A percentile compares a stretch with the other conserved stretches of the same genome.
These are phyloP conservation scores for Trichosporon ovoides DNA, from an alignment of 1,284 basidiomycete genomes.

Conservation along the genomic window DNA sequence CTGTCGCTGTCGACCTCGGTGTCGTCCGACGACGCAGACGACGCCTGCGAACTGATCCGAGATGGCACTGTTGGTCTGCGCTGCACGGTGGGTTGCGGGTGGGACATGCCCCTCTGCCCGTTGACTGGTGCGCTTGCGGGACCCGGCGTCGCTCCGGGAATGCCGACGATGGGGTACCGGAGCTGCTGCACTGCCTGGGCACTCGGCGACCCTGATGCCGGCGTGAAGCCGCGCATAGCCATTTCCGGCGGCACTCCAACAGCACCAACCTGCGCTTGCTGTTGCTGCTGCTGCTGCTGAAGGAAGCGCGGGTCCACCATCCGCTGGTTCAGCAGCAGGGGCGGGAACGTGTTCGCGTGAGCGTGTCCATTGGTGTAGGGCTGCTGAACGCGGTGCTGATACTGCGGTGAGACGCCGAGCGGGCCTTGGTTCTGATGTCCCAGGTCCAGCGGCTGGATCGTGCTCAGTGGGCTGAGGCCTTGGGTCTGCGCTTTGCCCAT, in stretches of 20 bases:
- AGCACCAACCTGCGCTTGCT: neutral
- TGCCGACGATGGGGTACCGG: neutral
- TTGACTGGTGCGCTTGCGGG: too few relatives aligned
- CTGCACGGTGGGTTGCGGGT: neutral
- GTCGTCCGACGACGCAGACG: slow-evolving; percentile 17
- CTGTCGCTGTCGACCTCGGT: slow-evolving; percentile 37
- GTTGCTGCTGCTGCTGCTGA: neutral
- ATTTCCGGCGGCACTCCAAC: slow-evolving; percentile 13
- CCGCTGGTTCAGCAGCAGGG: neutral
- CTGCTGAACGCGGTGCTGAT: too few relatives aligned
- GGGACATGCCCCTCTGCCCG: neutral
- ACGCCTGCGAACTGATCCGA: neutral
- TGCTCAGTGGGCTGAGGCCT: slow-evolving; percentile 13
- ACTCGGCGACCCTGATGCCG: neutral
- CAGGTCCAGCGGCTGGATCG: slow-evolving; percentile 15
- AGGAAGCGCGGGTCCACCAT: neutral
- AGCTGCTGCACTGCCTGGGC: too few relatives aligned
- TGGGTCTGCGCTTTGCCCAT: neutral
- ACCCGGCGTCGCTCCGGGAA: neutral
- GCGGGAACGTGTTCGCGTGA: neutral
- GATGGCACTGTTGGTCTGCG: neutral
- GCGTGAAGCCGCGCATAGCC: neutral
- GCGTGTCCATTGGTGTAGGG: neutral
- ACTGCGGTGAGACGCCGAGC: too few relatives aligned
- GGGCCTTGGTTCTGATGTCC: neutral